Evolutionary conservation across 1,139 yeast species (phyloP), one percentile per base, ranked within the genome.

Genomic region (Kazachstania sp.): DNA sequence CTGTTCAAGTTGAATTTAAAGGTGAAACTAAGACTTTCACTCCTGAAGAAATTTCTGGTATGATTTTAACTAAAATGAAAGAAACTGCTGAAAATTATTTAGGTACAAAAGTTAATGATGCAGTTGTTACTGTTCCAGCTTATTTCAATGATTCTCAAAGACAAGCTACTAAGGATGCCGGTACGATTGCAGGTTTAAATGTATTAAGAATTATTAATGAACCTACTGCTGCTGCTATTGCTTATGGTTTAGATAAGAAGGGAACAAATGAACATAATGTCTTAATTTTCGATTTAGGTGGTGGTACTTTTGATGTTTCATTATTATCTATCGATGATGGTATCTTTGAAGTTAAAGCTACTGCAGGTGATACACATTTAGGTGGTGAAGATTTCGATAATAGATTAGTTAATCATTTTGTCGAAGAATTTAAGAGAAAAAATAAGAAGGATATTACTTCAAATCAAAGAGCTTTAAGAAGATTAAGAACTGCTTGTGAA

Each of bases 151-250:
- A 90, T 71, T 95, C 97, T 50, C 97, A 90, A 74, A 84, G 97
- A 76, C 97, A 90, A 71, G 97, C 97, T 53, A 90, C 97, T 55
- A 88, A 90, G 75, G 97, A 88, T 70, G 97, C 97, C 47, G 97
- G 97, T 74, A 78, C 86, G 52, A 90, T 90, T 75, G 95, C 97
- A 43, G 97, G 97, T 60, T 79, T 90, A 66, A 87, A 86, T 63
- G 95, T 90, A 50, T 78, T 88, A 66, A 84, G 97, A 75, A 88
- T 90, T 66, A 95, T 90, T 59, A 90, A 90, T 70, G 97, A 90
- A 75, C 97, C 97, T 55, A 90, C 97, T 49, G 97, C 97, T 45
- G 97, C 97, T 53, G 97, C 97, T 50, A 87, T 90, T 69, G 97
- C 97, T 53, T 90, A 90, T 72, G 97, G 97, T 59, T 78, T 90